phyloP scores from a whole-genome alignment of 306 rosid genomes.

The Carpinus viminea region DNA sequence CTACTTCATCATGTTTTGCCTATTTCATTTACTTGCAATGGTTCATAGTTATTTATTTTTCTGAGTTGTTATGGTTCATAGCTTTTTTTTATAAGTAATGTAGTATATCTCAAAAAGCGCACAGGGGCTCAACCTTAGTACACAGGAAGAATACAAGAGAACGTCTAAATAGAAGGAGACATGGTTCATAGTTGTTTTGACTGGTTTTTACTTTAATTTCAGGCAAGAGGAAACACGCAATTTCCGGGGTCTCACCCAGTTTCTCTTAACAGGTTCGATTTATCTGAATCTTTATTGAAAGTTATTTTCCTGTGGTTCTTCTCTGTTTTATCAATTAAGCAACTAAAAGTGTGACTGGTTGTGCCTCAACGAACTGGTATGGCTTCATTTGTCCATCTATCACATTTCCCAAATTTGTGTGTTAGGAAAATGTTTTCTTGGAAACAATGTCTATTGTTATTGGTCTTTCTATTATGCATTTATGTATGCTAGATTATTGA shows the following conservation, averaged over 20 bases:
- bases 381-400: neutral
- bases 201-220: constrained; percentile 39
- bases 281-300: constrained; percentile 5
- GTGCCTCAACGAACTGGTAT: neutral
- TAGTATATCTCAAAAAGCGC: no score
- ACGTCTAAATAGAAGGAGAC: no score
- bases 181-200: constrained; percentile 17
- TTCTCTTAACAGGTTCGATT: constrained; percentile 79
- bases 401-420: neutral
- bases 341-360: constrained; percentile 11
- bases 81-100: no score
- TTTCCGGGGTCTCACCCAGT: constrained; percentile 99
- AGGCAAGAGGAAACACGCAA: constrained; percentile 79
- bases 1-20: neutral
- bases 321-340: constrained; percentile 10
- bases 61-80: no score
- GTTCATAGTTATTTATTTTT: neutral
- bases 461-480: neutral
- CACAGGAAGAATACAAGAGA: no score
- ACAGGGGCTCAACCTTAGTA: no score
- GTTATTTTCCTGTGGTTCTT: constrained; percentile 14
- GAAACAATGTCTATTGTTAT: neutral
- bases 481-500: constrained; percentile 13
- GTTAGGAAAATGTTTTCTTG: neutral
- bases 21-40: constrained; percentile 12